Evolutionary conservation across 805 yeast species (phyloP).

Genomic region (Debaryomyces castellii): DNA sequence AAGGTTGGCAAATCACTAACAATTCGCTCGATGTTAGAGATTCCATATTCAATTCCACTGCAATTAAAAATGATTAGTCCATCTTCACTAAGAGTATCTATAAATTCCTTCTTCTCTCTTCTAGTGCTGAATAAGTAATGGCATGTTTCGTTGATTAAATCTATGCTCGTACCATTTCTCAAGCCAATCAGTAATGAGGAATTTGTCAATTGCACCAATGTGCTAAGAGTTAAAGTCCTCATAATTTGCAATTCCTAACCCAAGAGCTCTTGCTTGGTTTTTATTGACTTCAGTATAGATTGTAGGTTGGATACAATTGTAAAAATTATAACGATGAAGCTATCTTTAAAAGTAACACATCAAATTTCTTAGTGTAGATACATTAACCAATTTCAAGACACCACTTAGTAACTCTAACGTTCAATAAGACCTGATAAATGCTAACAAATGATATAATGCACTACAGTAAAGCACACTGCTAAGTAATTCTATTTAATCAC

Average conservation of each 20-base stretch:
- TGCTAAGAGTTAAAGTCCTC: slow-evolving; percentile 1
- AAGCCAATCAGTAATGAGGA: background rate
- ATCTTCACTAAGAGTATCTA: background rate
- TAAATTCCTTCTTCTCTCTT: slow-evolving; percentile 3
- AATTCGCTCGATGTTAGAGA: background rate
- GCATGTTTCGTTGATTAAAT: slow-evolving; percentile 6
- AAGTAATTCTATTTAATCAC: no score
- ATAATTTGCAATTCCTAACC: background rate
- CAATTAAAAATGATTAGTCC: slow-evolving; percentile 6
- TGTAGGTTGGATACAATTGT: no score
- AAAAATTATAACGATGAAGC: no score
- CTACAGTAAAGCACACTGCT: no score
- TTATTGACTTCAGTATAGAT: no score
- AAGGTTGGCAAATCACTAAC: background rate
- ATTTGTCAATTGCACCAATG: slow-evolving; percentile 2
- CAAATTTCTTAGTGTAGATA: no score
- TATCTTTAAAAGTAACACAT: no score
- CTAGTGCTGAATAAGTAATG: slow-evolving; percentile 10
- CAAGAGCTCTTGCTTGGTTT: no score
- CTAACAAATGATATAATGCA: no score
- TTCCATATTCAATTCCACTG: slow-evolving; percentile 1
- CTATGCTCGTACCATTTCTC: background rate
- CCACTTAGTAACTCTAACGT: no score
- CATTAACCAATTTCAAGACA: no score
- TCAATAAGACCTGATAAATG: no score